Conservation (phyloP, 2,329 filamentous ascomycete species). For the Cercospora sp. region DNA sequence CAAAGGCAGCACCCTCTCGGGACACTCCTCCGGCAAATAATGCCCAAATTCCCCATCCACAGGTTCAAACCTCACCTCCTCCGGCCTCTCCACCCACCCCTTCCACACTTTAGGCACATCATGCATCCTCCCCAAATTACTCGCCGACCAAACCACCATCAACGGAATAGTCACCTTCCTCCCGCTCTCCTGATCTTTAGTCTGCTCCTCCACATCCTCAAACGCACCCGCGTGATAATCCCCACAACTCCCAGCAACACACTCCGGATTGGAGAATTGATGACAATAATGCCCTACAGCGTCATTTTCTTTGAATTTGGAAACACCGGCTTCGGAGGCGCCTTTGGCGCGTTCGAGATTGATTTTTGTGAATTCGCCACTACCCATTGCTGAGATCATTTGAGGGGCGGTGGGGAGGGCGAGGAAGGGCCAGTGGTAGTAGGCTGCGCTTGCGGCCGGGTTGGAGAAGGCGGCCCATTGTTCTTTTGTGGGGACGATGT, state of each 20-base stretch:
- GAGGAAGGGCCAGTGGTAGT: conserved; percentile 56
- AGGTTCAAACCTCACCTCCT: conserved; percentile 36
- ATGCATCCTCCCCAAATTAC: conserved; percentile 45
- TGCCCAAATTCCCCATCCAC: conserved; percentile 46
- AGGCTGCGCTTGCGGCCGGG: conserved; percentile 41
- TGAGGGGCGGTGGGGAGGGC: conserved; percentile 49
- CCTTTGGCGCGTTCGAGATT: conserved; percentile 38
- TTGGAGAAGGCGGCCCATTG: conserved; percentile 49
- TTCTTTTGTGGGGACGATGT: conserved; percentile 52
- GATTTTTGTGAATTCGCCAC: conserved; percentile 41
- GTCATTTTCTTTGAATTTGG: conserved; percentile 37
- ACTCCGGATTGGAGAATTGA: conserved; percentile 47
- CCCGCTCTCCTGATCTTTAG: conserved; percentile 47
- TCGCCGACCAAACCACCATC: conserved; percentile 48
- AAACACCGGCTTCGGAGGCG: conserved; percentile 34
- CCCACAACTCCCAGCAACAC: conserved; percentile 47
- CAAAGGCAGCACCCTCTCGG: conserved; percentile 37
- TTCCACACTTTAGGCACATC: conserved; percentile 49
- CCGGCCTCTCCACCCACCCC: conserved; percentile 45
- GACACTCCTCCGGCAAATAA: conserved; percentile 51
- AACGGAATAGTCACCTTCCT: conserved; percentile 46
- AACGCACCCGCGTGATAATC: conserved; percentile 51
- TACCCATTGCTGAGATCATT: conserved; percentile 48
- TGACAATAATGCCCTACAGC: conserved; percentile 48
- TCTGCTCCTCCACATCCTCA: conserved; percentile 48